Conservation (phyloP, 352 stramenopile species). For the Halophytophthora batemanensis region DNA sequence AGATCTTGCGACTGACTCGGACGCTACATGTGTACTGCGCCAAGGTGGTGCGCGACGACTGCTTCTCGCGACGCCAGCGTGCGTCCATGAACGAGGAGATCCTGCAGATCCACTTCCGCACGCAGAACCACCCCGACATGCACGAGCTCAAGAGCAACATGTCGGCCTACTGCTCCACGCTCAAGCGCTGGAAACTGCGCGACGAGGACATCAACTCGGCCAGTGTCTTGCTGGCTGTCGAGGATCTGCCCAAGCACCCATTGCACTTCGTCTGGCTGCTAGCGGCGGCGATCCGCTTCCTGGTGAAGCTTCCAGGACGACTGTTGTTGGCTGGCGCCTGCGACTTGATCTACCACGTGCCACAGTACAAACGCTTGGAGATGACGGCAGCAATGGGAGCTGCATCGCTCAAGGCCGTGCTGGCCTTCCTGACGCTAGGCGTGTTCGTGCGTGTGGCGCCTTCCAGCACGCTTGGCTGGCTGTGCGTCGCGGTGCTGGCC, state of each 20-base stretch:
- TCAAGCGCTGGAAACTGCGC: constrained; percentile 59
- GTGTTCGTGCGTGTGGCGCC: constrained; percentile 33
- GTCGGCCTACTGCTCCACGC: constrained; percentile 49
- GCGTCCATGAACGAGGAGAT: constrained; percentile 82
- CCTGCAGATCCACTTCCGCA: constrained; percentile 75
- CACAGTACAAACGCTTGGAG: constrained; percentile 25
- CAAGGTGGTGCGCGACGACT: constrained; percentile 62
- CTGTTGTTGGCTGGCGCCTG: constrained; percentile 46
- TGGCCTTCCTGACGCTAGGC: constrained; percentile 34
- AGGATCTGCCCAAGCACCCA: constrained; percentile 38
- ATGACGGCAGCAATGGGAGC: constrained; percentile 21
- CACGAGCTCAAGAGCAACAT: constrained; percentile 66
- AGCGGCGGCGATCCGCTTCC: constrained; percentile 34
- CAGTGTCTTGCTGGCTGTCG: constrained; percentile 32
- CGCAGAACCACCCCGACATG: constrained; percentile 67
- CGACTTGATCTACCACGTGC: constrained; percentile 54
- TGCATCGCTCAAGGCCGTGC: constrained; percentile 30
- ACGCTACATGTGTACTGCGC: constrained; percentile 72
- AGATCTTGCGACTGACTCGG: constrained; percentile 61
- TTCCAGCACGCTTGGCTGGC: constrained; percentile 29
- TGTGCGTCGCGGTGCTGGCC: constrained; percentile 20
- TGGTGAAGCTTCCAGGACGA: constrained; percentile 35
- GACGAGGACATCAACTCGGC: constrained; percentile 74
- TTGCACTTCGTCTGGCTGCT: constrained; percentile 48
- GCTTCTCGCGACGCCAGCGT: constrained; percentile 66